A percentile compares a stretch with the other conserved stretches of the same genome.
Conservation (phyloP, 495 filamentous ascomycete species). For the Margaritispora aquatica region DNA sequence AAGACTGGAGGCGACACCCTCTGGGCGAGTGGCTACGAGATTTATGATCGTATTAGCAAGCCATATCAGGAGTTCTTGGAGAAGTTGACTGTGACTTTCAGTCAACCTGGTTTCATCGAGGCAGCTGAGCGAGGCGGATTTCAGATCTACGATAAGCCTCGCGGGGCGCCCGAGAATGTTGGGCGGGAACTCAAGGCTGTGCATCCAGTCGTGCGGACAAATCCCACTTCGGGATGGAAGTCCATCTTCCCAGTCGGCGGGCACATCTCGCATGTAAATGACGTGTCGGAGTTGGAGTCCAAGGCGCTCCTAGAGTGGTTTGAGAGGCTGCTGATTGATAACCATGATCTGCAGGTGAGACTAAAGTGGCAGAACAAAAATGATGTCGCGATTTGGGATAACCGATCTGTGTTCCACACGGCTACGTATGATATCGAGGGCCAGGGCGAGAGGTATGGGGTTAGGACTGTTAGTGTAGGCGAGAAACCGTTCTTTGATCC, state of each 20-base stretch:
- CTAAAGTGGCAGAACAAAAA: slow-evolving; percentile 54
- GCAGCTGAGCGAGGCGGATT: slow-evolving; percentile 49
- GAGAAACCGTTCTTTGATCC: slow-evolving; percentile 67
- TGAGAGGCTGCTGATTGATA: slow-evolving; percentile 56
- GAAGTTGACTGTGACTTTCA: slow-evolving; percentile 58
- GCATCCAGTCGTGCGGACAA: slow-evolving; percentile 73
- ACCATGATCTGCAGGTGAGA: slow-evolving; percentile 77
- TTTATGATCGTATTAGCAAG: slow-evolving; percentile 68
- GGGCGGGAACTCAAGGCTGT: slow-evolving; percentile 55
- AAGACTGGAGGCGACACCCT: slow-evolving; percentile 66
- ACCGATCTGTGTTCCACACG: slow-evolving; percentile 61
- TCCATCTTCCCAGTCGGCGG: slow-evolving; percentile 58
- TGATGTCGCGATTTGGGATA: slow-evolving; percentile 77
- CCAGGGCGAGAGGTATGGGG: slow-evolving; percentile 53
- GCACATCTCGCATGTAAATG: slow-evolving; percentile 60
- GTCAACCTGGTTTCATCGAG: slow-evolving; percentile 52
- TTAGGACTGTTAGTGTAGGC: slow-evolving; percentile 58
- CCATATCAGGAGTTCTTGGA: slow-evolving; percentile 64
- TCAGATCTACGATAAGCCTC: slow-evolving; percentile 44
- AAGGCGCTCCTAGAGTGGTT: slow-evolving; percentile 58
- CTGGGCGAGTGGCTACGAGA: slow-evolving; percentile 71
- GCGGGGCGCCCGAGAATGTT: slow-evolving; percentile 64
- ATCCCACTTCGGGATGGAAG: slow-evolving; percentile 80
- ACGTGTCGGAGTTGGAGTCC: slow-evolving; percentile 58
- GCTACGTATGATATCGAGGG: slow-evolving; percentile 64